Evolutionary conservation across 73 alveolate genomes (phyloP).

Genomic region (Paramecium caudatum): DNA sequence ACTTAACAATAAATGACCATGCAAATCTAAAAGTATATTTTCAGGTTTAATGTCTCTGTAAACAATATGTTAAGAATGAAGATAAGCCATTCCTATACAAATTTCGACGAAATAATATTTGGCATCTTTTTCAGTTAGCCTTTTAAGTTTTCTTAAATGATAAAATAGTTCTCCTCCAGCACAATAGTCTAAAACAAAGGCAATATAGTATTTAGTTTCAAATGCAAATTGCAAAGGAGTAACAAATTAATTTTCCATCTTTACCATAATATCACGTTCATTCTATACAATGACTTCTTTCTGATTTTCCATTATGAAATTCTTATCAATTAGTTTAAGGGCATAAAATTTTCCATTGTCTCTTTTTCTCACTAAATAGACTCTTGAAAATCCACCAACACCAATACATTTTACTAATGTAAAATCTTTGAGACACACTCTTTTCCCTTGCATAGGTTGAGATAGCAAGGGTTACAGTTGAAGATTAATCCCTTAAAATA

Average conservation of each 20-base stretch:
- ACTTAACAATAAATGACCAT: slow-evolving; percentile 79
- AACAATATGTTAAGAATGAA: slow-evolving; percentile 71
- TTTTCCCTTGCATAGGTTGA: neutral
- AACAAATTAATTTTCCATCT: slow-evolving; percentile 56
- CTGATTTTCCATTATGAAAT: slow-evolving; percentile 66
- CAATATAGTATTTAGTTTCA: slow-evolving; percentile 68
- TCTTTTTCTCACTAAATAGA: slow-evolving; percentile 82
- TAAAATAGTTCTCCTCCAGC: slow-evolving; percentile 77
- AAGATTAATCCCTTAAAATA: slow-evolving; percentile 27
- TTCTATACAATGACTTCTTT: slow-evolving; percentile 64
- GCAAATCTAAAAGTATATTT: slow-evolving; percentile 80
- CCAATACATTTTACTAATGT: slow-evolving; percentile 88
- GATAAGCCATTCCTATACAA: slow-evolving; percentile 81
- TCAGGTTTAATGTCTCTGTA: slow-evolving; percentile 88
- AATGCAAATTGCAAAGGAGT: slow-evolving; percentile 67
- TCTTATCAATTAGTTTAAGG: slow-evolving; percentile 79
- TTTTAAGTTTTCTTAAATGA: slow-evolving; percentile 83
- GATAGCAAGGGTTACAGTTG: slow-evolving; percentile 24
- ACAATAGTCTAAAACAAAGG: slow-evolving; percentile 70
- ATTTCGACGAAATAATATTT: slow-evolving; percentile 80
- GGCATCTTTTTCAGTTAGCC: slow-evolving; percentile 80
- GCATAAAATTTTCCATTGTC: slow-evolving; percentile 89
- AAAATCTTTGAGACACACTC: slow-evolving; percentile 68
- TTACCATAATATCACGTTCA: slow-evolving; percentile 70
- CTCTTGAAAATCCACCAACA: slow-evolving; percentile 88